Percentiles rank a stretch among this genome's conserved stretches.
These are phyloP conservation scores for Wallacemonas collosoma DNA, from an alignment of 208 protist species.

Conservation along the genomic window DNA sequence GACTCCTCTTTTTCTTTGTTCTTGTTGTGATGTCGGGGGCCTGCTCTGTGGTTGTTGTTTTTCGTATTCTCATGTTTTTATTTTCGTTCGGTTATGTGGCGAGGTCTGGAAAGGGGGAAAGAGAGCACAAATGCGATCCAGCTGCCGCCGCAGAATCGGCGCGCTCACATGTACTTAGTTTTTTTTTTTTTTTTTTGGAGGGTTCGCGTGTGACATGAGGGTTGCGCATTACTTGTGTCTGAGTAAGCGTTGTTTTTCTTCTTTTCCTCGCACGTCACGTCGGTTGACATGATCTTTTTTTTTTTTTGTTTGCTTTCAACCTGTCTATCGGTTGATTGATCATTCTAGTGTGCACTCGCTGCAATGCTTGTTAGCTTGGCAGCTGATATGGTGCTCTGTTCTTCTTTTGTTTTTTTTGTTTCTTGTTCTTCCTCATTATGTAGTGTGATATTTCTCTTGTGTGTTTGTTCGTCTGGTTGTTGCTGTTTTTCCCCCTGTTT, in stretches of 20 bases:
- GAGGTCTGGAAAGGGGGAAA: no score
- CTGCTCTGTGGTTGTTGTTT: no score
- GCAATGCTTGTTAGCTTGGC: not conserved
- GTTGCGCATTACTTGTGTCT: no score
- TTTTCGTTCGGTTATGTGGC: no score
- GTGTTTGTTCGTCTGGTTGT: not conserved
- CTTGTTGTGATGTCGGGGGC: no score
- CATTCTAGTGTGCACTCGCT: not conserved
- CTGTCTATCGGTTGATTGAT: not conserved
- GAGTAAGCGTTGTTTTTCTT: conserved; percentile 1
- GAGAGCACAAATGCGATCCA: no score
- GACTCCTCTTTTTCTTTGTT: no score
- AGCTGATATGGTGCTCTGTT: not conserved
- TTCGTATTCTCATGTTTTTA: no score
- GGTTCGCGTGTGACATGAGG: no score
- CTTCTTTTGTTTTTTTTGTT: conserved; percentile 5
- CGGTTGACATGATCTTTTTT: not conserved
- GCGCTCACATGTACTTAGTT: no score
- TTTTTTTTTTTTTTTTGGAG: no score
- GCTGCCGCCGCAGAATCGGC: no score
- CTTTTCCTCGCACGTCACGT: not conserved
- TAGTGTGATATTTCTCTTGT: not conserved
- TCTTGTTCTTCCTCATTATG: not conserved
- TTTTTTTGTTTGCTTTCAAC: not conserved
- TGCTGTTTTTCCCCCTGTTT: not conserved